These are phyloP conservation scores for Ceratobasidium sp. DNA, from an alignment of 1,284 basidiomycete genomes.

Conservation along the genomic window DNA sequence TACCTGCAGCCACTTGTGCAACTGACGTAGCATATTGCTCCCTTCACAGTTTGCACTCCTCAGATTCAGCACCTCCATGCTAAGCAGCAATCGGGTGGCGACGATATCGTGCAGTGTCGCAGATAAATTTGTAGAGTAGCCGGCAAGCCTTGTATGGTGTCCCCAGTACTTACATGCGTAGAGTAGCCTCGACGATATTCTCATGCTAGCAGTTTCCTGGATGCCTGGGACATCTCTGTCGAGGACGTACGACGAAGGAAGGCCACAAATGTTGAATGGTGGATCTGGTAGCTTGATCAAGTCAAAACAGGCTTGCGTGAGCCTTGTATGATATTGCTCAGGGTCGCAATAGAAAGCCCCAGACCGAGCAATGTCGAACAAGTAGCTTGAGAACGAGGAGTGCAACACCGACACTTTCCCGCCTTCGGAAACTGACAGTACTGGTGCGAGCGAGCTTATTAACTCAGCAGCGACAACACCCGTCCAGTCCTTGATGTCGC, in stretches of 20 bases:
- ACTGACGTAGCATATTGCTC: background rate
- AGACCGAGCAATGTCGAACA: background rate
- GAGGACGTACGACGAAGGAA: background rate
- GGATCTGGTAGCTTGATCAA: background rate
- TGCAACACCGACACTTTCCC: too few species aligned
- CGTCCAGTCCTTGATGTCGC: too few species aligned
- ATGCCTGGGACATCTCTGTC: background rate
- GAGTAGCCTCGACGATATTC: background rate
- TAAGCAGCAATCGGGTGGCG: background rate
- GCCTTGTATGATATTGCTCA: background rate
- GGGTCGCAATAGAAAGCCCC: background rate
- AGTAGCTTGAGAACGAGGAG: background rate
- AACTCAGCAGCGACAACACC: too few species aligned
- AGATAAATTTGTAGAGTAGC: background rate
- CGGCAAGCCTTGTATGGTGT: background rate
- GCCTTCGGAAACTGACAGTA: too few species aligned
- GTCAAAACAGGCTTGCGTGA: background rate
- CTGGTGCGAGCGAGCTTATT: too few species aligned
- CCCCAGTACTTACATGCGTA: conserved; percentile 7
- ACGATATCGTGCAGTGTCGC: background rate
- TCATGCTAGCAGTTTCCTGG: background rate
- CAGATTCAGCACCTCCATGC: conserved; percentile 25
- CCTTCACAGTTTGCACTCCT: background rate
- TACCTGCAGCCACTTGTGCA: background rate
- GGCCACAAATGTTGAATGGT: conserved; percentile 14